Evolutionary conservation across 345 rosid genomes (phyloP).

Genomic region (Dovyalis caffra): DNA sequence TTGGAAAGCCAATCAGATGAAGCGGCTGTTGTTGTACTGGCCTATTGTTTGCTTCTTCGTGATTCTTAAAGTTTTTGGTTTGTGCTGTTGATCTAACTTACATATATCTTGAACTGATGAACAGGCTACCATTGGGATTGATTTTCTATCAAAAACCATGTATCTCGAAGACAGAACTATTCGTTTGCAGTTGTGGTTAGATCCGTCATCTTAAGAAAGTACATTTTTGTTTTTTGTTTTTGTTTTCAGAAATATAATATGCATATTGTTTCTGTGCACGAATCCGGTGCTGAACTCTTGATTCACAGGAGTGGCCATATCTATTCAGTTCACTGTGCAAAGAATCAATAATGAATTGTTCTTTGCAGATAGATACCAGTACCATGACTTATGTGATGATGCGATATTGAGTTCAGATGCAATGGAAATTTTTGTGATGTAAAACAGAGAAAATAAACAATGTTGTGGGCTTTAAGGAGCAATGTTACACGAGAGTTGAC

Average conservation of each 20-base stretch:
- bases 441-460: neutral
- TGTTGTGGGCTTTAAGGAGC: neutral
- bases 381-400: neutral
- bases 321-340: neutral
- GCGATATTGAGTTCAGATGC: neutral
- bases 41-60: neutral
- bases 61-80: neutral
- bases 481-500: neutral
- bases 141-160: conserved; percentile 27
- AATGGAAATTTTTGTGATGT: neutral
- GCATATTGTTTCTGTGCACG: neutral
- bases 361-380: neutral
- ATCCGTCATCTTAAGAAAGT: neutral
- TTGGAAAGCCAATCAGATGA: neutral
- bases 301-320: neutral
- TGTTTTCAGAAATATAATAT: neutral
- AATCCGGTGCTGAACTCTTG: neutral
- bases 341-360: neutral
- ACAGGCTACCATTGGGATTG: conserved; percentile 26
- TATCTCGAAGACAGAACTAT: conserved; percentile 28
- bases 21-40: neutral
- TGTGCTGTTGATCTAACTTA: neutral
- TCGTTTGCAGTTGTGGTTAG: conserved; percentile 26
- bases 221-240: neutral
- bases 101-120: neutral